A percentile compares a stretch with the other conserved stretches of the same genome.
These are phyloP conservation scores for Aspergillus japonicus DNA, from an alignment of 2,329 filamentous ascomycete species.

Conservation along the genomic window DNA sequence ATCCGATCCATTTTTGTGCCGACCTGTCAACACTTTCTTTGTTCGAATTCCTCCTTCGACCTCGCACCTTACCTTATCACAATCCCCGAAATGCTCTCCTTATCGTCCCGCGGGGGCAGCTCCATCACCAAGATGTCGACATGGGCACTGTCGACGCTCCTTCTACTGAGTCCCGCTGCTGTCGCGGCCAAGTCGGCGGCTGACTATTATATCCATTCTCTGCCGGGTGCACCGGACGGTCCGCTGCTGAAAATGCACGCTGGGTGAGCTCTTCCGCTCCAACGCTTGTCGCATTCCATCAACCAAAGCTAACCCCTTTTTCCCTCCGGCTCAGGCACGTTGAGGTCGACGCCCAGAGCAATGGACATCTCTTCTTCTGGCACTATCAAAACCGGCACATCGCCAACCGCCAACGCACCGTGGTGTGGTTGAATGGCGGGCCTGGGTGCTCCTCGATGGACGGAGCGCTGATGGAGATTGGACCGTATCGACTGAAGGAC, in stretches of 20 bases:
- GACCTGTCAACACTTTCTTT: not conserved
- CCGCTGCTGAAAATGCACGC: slow-evolving; percentile 95
- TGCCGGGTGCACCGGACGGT: slow-evolving; percentile 79
- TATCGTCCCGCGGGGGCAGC: slow-evolving; percentile 18
- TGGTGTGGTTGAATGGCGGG: slow-evolving; percentile 96
- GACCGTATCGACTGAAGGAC: slow-evolving; percentile 82
- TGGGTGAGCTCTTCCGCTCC: slow-evolving; percentile 61
- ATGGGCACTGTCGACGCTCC: slow-evolving; percentile 28
- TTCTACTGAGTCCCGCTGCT: slow-evolving; percentile 25
- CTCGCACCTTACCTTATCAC: not conserved
- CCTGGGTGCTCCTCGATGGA: slow-evolving; percentile 98
- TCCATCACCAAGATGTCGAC: slow-evolving; percentile 19
- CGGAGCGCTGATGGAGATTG: slow-evolving; percentile 92
- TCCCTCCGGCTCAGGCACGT: slow-evolving; percentile 65
- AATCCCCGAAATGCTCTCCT: slow-evolving; percentile 19
- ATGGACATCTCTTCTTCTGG: slow-evolving; percentile 98
- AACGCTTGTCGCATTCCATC: not conserved
- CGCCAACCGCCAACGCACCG: slow-evolving; percentile 82
- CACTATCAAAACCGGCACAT: slow-evolving; percentile 95
- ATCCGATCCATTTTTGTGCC: not conserved
- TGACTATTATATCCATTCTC: slow-evolving; percentile 83
- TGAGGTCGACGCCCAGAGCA: slow-evolving; percentile 77
- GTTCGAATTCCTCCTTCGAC: not conserved
- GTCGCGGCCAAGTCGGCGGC: slow-evolving; percentile 59
- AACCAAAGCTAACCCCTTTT: not conserved